Evolutionary conservation across 352 stramenopile genomes (phyloP), one percentile per base, ranked within the genome.

Genomic region (Saprolegnia diclina): DNA sequence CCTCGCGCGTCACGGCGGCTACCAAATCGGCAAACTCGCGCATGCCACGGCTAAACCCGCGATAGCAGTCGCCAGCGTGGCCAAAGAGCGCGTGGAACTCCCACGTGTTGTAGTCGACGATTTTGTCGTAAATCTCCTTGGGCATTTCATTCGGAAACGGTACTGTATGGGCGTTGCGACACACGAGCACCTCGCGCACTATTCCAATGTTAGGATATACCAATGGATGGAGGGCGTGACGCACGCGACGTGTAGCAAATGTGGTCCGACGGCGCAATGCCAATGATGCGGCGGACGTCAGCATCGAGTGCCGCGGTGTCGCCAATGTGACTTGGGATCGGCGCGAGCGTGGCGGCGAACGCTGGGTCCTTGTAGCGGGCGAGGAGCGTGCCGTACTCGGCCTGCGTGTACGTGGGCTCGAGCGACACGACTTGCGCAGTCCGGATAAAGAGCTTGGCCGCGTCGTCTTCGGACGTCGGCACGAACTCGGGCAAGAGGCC

Each of bases 151-250:
- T 67, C 0, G 85, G 83, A 63, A 90, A 79, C 4, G 77, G 56
- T 4, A 92, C 55, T 7, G 77, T 79, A 56, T 94, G 85, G 19
- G 85, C 80, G n/a, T 79, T 72, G 32, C 77, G 79, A 24, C 82
- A 90, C 54, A 89, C 76, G 32, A 94, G 73, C 52, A 91, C 82
- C 56, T 94, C 85, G 9, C 85, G 76, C 56, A 94, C 85, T 93
- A 71, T 40, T 61, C 24, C 37, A 10, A 69, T 18, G 22, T n/a
- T 19, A 59, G 1, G 19, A 56, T 19, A 22, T 35, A 16, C 59
- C 14, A 14, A 54, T 38, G 29, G 7, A 38, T 21, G 19, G 35
- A 59, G 29, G 21, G 40, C 37, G 10, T 16, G 7, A 83, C 80
- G 61, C 68, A 93, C 85, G 74, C 64, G 75, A 84, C 16, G 83